These are phyloP conservation scores for Verticillium isaacii DNA, from an alignment of 2,329 filamentous ascomycete species.

Conservation along the genomic window DNA sequence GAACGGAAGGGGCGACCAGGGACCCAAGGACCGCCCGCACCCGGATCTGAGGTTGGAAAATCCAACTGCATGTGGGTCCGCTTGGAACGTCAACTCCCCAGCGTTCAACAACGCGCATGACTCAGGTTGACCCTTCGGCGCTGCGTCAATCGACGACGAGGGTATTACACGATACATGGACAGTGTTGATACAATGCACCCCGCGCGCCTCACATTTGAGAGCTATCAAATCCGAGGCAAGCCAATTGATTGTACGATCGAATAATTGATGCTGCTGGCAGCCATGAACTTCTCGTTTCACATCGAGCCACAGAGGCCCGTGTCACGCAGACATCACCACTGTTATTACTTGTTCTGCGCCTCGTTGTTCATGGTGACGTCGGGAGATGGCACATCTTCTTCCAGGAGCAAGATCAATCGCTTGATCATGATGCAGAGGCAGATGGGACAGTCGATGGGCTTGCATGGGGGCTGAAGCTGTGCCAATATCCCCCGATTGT, in stretches of 20 bases:
- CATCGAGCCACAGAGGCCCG: neutral
- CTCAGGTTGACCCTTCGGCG: neutral
- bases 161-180: neutral
- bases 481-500: neutral
- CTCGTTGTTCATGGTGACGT: no score
- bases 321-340: neutral
- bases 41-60: conserved; percentile 15
- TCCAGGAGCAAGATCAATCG: no score
- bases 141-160: neutral
- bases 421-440: no score
- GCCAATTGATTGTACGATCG: neutral
- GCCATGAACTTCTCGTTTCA: neutral
- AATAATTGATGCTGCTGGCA: neutral
- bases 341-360: neutral
- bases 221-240: neutral
- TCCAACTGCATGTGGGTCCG: conserved; percentile 15
- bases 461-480: neutral
- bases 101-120: neutral
- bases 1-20: conserved; percentile 12
- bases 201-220: neutral
- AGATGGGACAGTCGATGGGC: no score
- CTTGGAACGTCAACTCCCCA: conserved; percentile 10
- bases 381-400: no score
- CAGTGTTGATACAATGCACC: no score
- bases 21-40: conserved; percentile 3